Evolutionary conservation across 2,329 filamentous ascomycete species (phyloP), one percentile per base, ranked within the genome.

Genomic region (Colletotrichum caudatum): DNA sequence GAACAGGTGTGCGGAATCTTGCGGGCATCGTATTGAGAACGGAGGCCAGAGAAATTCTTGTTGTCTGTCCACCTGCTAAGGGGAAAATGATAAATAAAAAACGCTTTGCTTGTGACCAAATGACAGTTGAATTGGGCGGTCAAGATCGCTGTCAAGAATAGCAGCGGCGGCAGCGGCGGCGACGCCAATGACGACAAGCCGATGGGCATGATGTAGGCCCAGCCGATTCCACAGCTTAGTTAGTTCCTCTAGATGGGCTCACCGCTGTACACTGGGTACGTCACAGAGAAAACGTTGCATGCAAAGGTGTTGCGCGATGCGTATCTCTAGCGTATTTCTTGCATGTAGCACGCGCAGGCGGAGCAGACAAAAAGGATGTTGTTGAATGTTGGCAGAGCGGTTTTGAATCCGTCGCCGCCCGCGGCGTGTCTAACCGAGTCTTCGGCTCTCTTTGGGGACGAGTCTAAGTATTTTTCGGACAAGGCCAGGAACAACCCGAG

Each of bases 401-500:
- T 63, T 68, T 44, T 57, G 57, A 35, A 71, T 53, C 64, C 57
- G 58, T 46, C 37, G 35, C 18, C 51, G 35, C 18, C 51, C 48
- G 33, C 57, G 37, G 48, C 57, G 51, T 67, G 56, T n/a, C 41
- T 50, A 62, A 33, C 4, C 14, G 11, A 41, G 41, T 33, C 56
- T 35, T 68, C 29, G 44, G 35, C 23, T 33, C n/a, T 67, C 48
- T 37, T 61, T 61, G 50, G 48, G 50, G 56, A 67, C 51, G 51
- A 60, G 35, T 51, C 68, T 58, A 71, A 58, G 56, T 65, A 37
- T n/a, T 46, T 39, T 46, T 71, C 37, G 57, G 64, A 59, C 68
- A 71, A 71, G 68, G 68, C 46, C 68, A 71, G 68, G 64, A 53
- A 71, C 68, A 58, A 71, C 39, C 63, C 63, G 63, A 70, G 41